Base-by-base conservation (phyloP, 768 basidiomycete species). In the Boletus speciosus region DNA sequence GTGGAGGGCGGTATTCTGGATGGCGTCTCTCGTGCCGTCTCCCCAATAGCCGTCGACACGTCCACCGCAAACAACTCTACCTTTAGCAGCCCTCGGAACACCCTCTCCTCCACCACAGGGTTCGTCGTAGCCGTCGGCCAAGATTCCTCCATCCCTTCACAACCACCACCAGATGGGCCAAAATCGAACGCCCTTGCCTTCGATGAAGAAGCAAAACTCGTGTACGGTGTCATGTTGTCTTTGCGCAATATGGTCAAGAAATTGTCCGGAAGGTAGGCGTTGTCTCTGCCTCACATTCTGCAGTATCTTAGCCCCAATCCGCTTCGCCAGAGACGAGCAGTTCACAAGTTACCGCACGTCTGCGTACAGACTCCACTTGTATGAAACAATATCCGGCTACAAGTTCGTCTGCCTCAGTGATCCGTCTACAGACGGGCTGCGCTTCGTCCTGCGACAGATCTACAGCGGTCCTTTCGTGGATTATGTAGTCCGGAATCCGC, bases 141-240 rank as follows among this genome's bases (percentile, higher is more conserved):
- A 70, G 81, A 84, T 61, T 38, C 59, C 70, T 4, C 56, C 64
- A 62, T 21, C 68, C 76, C 27, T 8, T 37, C 54, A 2, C 61
- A 56, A 9, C 5, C 66, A 25, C 42, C 47, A 9, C 21, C 49
- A 0, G 64, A 64, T 2, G 21, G 45, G 1, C 60, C 74, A n/a
- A 59, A 67, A 29, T 74, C 78, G 10, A 81, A 74, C 56, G 77
- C 82, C 4, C 75, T 99, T 19, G 78, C 96, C 6, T 98, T 99
- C 61, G 97, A 99, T 66, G 97, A 99, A 70, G 96, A 99, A 71
- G 87, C 88, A 1, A 99, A 99, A 68, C 80, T 99, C 56, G 95
- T 99, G 0, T 99, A 98, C 68, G 97, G 97, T 52, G 91, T 99
- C 50, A 78, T 98, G 14, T 76, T 98, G 40, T 94, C 92, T 7